Evolutionary conservation across 352 stramenopile genomes (phyloP).

Genomic region (Plasmopara viticola): DNA sequence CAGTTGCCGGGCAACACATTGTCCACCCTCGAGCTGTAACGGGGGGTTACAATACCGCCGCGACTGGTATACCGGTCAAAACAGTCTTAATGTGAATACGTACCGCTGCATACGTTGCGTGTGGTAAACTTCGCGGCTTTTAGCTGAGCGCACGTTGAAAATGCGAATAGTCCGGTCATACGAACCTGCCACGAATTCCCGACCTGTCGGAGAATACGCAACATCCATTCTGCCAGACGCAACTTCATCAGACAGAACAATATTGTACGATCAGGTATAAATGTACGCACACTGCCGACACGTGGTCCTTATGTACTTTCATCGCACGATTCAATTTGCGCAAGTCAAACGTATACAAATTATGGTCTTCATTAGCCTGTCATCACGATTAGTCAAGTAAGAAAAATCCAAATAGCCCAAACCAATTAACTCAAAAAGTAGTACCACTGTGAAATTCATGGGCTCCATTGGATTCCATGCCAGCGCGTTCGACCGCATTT

Average conservation of each 20-base stretch:
- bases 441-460: conserved; percentile 96
- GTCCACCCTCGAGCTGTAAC: too few species aligned
- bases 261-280: conserved; percentile 1
- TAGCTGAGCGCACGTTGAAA: conserved; percentile 87
- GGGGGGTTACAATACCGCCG: too few species aligned
- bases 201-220: conserved; percentile 95
- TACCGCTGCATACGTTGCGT: conserved; percentile 98
- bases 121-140: conserved; percentile 94
- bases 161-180: conserved; percentile 99
- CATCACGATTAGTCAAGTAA: neutral
- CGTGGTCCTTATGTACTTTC: conserved; percentile 98
- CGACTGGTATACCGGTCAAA: neutral
- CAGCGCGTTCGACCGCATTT: conserved; percentile 96
- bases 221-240: conserved; percentile 87
- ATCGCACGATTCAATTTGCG: conserved; percentile 91
- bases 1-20: neutral
- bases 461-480: conserved; percentile 99
- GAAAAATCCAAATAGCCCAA: conserved; percentile 6
- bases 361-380: conserved; percentile 98
- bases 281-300: conserved; percentile 89
- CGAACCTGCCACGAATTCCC: conserved; percentile 96
- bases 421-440: conserved; percentile 5
- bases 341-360: conserved; percentile 99
- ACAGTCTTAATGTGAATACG: conserved; percentile 8
- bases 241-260: conserved; percentile 18